Percentiles rank a stretch among this genome's conserved stretches.
These are phyloP conservation scores for Blastobotrys serpentis DNA, from an alignment of 1,139 yeast species.

Conservation along the genomic window DNA sequence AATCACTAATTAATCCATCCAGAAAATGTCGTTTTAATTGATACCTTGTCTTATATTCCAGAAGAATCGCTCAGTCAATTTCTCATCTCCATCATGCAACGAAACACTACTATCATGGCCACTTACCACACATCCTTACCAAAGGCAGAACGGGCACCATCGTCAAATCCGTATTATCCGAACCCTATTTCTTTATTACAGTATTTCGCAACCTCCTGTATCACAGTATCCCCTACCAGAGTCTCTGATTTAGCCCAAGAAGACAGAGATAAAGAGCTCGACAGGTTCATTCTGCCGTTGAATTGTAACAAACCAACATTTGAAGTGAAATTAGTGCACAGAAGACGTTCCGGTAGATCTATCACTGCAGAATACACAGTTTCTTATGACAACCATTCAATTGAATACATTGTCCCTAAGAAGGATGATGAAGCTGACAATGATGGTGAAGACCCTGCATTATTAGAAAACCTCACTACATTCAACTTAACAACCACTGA, in stretches of 20 bases:
- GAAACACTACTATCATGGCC: slow-evolving; percentile 56
- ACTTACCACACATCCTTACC: slow-evolving; percentile 48
- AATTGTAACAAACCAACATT: slow-evolving; percentile 51
- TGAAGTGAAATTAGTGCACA: slow-evolving; percentile 55
- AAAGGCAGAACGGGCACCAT: slow-evolving; percentile 7
- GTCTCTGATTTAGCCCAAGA: slow-evolving; percentile 47
- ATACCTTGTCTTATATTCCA: slow-evolving; percentile 63
- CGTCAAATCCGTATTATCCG: slow-evolving; percentile 39
- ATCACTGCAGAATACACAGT: slow-evolving; percentile 55
- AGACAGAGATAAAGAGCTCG: slow-evolving; percentile 45
- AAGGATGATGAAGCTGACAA: slow-evolving; percentile 41
- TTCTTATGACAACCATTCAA: slow-evolving; percentile 51
- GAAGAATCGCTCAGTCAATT: slow-evolving; percentile 51
- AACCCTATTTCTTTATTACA: slow-evolving; percentile 55
- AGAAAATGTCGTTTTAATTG: slow-evolving; percentile 49
- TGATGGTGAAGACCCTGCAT: slow-evolving; percentile 39
- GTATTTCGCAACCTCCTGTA: slow-evolving; percentile 70
- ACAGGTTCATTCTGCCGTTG: slow-evolving; percentile 51
- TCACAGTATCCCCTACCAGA: slow-evolving; percentile 52
- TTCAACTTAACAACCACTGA: slow-evolving; percentile 76
- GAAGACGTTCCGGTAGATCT: slow-evolving; percentile 84
- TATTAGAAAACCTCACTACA: slow-evolving; percentile 75
- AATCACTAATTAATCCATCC: too few species aligned
- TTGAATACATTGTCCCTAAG: slow-evolving; percentile 43
- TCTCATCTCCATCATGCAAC: slow-evolving; percentile 55